phyloP scores from a whole-genome alignment of 2,329 filamentous ascomycete species.

The Apiospora rasikravindrae region DNA sequence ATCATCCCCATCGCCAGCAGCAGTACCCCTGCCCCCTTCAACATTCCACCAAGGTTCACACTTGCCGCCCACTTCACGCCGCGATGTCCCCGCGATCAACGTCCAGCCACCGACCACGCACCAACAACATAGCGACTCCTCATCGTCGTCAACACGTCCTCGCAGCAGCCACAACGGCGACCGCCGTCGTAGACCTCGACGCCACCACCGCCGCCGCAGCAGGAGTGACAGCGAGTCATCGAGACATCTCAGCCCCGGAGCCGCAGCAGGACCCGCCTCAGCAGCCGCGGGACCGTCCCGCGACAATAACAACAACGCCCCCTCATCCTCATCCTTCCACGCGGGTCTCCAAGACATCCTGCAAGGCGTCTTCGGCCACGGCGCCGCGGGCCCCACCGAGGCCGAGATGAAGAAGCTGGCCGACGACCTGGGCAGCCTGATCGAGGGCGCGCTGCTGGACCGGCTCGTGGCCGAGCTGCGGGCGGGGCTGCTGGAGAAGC shows the following conservation, averaged over 20 bases:
- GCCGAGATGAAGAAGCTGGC: slow-evolving; percentile 13
- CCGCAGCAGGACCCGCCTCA: background rate
- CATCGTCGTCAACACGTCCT: background rate
- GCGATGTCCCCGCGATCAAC: background rate
- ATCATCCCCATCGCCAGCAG: background rate
- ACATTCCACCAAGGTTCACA: background rate
- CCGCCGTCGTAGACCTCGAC: background rate
- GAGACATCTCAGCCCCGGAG: background rate
- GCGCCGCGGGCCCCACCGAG: slow-evolving; percentile 16
- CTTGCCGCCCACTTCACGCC: background rate
- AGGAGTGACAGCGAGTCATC: background rate
- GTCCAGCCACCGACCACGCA: background rate
- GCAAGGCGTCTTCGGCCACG: slow-evolving; percentile 18
- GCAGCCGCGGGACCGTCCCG: background rate
- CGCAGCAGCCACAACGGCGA: background rate
- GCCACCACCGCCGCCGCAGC: background rate
- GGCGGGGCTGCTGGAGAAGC: slow-evolving; percentile 20
- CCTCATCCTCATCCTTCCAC: slow-evolving; percentile 4
- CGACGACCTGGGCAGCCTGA: slow-evolving; percentile 18
- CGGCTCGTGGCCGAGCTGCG: slow-evolving; percentile 19
- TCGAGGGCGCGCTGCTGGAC: slow-evolving; percentile 17
- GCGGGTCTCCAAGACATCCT: slow-evolving; percentile 21
- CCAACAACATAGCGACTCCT: background rate
- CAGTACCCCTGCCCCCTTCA: background rate
- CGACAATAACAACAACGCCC: background rate